Evolutionary conservation across 2,329 filamentous ascomycete species (phyloP).

Genomic region (Penicillium sclerotigenum): DNA sequence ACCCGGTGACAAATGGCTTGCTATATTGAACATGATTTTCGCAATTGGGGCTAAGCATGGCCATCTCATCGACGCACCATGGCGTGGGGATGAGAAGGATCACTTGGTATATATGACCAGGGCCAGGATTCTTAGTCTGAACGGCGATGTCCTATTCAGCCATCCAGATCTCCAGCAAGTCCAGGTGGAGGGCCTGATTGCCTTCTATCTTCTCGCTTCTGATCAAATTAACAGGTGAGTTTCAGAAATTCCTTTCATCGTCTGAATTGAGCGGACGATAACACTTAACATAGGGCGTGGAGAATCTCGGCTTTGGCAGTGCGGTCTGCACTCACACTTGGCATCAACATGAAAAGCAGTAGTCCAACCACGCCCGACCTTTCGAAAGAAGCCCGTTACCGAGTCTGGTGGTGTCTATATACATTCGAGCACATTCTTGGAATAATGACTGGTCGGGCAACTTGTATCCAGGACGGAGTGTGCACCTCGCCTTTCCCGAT

Average conservation of each 20-base stretch:
- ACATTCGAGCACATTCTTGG: constrained; percentile 45
- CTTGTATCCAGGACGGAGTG: constrained; percentile 43
- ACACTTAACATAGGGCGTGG: constrained; percentile 37
- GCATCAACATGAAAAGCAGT: constrained; percentile 45
- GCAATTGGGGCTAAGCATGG: constrained; percentile 45
- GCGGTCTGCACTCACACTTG: constrained; percentile 43
- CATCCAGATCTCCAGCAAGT: constrained; percentile 48
- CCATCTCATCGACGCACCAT: constrained; percentile 42
- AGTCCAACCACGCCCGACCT: constrained; percentile 36
- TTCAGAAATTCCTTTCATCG: background rate
- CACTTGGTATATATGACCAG: constrained; percentile 46
- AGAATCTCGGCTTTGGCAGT: constrained; percentile 42
- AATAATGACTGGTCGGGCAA: constrained; percentile 47
- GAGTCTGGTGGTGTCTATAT: constrained; percentile 48
- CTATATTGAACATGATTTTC: constrained; percentile 48
- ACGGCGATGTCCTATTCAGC: constrained; percentile 42
- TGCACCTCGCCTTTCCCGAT: constrained; percentile 44
- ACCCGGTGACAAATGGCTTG: constrained; percentile 43
- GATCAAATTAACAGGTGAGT: constrained; percentile 46
- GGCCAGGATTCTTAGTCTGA: constrained; percentile 44
- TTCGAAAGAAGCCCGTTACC: constrained; percentile 47
- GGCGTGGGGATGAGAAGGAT: constrained; percentile 42
- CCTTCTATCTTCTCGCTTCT: constrained; percentile 44
- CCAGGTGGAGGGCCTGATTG: constrained; percentile 43
- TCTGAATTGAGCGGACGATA: background rate